Evolutionary conservation across 2,329 filamentous ascomycete species (phyloP), one percentile per base, ranked within the genome.

Genomic region (Orbilia blumenaviensis): DNA sequence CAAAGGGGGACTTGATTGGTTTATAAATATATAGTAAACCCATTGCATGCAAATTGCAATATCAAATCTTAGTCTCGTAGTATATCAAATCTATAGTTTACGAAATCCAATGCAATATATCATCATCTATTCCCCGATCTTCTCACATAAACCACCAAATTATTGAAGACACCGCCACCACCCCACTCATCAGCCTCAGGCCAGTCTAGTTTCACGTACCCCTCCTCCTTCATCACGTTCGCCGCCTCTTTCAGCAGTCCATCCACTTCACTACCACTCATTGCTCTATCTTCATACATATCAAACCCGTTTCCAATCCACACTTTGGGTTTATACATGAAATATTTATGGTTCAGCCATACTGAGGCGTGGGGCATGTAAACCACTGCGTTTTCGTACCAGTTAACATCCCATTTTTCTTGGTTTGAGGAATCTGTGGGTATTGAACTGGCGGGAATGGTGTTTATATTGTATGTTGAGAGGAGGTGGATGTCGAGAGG

Each of bases 281-380:
- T 9, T 5, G n/a, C 50, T 8, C 5, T n/a, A 54, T 64, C 32
- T 12, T 76, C 72, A 54, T 76, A 76, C 10, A 69, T 32, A 1
- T 67, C 56, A 48, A 76, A 76, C 12, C 10, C 25, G 41, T 76
- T 76, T 3, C 72, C 72, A n/a, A 76, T 66, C 72, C 72, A 76
- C 16, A 69, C 21, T 29, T 68, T 62, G 16, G 72, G 72, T 23
- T 52, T 41, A 14, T 34, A 52, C 36, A 66, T 38, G 10, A 76
- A 63, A 18, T 76, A 76, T 25, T 62, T 62, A 23, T 76, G 72
- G n/a, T 76, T 76, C 14, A 76, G 27, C 72, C 72, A 76, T n/a
- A 76, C 12, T 2, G 72, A 68, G 6, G 63, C 72, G n/a, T 76
- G 72, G 5, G 72, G 72, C 72, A 76, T 76, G 12, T 76, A 76